phyloP scores from a whole-genome alignment of 495 filamentous ascomycete species.

The Penicillium egyptiacum region DNA sequence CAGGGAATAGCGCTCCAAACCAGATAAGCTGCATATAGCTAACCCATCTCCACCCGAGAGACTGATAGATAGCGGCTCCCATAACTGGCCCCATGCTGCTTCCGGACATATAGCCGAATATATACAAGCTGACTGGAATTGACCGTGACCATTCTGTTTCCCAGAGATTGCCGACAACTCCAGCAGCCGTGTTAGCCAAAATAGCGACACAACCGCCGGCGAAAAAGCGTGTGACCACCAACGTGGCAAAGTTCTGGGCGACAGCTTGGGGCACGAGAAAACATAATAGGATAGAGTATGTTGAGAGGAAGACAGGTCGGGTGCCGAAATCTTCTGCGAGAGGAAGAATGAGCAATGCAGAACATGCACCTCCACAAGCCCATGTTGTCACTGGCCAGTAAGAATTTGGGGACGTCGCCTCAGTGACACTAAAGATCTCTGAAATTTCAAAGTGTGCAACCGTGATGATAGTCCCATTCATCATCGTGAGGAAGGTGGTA shows the following conservation, averaged over 20 bases:
- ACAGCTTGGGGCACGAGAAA: slow-evolving; percentile 49
- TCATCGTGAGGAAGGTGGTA: slow-evolving; percentile 33
- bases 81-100: slow-evolving; percentile 49
- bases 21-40: slow-evolving; percentile 49
- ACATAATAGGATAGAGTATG: slow-evolving; percentile 43
- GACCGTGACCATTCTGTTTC: slow-evolving; percentile 34
- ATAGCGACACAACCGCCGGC: slow-evolving; percentile 46
- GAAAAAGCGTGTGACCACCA: slow-evolving; percentile 48
- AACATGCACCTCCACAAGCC: slow-evolving; percentile 48
- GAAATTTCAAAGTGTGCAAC: slow-evolving; percentile 39
- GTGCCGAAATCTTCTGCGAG: slow-evolving; percentile 53
- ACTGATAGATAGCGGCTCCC: slow-evolving; percentile 41
- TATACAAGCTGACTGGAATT: slow-evolving; percentile 48
- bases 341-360: slow-evolving; percentile 48
- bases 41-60: slow-evolving; percentile 49
- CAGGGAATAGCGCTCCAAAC: slow-evolving; percentile 36
- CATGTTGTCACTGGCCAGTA: slow-evolving; percentile 54
- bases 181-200: slow-evolving; percentile 44
- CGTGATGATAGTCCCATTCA: slow-evolving; percentile 47
- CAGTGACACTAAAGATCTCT: slow-evolving; percentile 40
- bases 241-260: slow-evolving; percentile 49
- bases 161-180: slow-evolving; percentile 51
- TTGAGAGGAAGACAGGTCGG: slow-evolving; percentile 44
- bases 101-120: slow-evolving; percentile 40
- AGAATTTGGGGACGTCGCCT: slow-evolving; percentile 48